Percentiles rank a stretch among this genome's conserved stretches.
Evolutionary conservation across 805 yeast genomes (phyloP).

Genomic region (Candida multigemmis): DNA sequence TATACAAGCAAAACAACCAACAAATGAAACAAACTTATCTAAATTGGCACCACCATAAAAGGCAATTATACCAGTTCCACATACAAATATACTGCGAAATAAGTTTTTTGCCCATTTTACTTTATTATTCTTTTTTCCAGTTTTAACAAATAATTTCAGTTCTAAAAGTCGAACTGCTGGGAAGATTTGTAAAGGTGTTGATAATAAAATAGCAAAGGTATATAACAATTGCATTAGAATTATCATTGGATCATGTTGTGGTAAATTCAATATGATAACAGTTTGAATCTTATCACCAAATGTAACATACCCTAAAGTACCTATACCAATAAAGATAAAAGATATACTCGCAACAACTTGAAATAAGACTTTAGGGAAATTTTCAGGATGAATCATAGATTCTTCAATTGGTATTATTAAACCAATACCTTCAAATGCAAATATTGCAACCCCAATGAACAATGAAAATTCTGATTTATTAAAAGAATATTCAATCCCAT

Average conservation of each 20-base stretch:
- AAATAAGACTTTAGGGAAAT: slow-evolving; percentile 58
- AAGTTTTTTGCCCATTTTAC: slow-evolving; percentile 63
- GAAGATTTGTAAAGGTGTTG: slow-evolving; percentile 74
- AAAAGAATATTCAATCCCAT: slow-evolving; percentile 40
- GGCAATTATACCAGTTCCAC: slow-evolving; percentile 48
- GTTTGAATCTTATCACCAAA: slow-evolving; percentile 59
- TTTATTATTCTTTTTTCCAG: slow-evolving; percentile 47
- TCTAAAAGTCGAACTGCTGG: slow-evolving; percentile 74
- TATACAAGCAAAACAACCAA: slow-evolving; percentile 79
- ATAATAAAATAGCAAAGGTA: slow-evolving; percentile 63
- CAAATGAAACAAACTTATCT: slow-evolving; percentile 69
- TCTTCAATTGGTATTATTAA: slow-evolving; percentile 75
- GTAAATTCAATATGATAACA: slow-evolving; percentile 63
- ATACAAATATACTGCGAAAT: slow-evolving; percentile 46
- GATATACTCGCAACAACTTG: slow-evolving; percentile 59
- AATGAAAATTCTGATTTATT: slow-evolving; percentile 56
- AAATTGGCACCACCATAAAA: slow-evolving; percentile 59
- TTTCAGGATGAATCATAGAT: slow-evolving; percentile 68
- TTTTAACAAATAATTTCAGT: slow-evolving; percentile 41
- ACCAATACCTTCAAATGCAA: slow-evolving; percentile 86
- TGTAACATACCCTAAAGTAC: slow-evolving; percentile 60
- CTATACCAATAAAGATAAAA: slow-evolving; percentile 51
- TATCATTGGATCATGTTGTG: slow-evolving; percentile 55
- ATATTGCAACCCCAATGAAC: slow-evolving; percentile 76
- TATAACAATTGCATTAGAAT: slow-evolving; percentile 62